A percentile compares a stretch with the other conserved stretches of the same genome.
Conservation (phyloP, 129 eudicot species). For the Chrysanthemum makinoi region DNA sequence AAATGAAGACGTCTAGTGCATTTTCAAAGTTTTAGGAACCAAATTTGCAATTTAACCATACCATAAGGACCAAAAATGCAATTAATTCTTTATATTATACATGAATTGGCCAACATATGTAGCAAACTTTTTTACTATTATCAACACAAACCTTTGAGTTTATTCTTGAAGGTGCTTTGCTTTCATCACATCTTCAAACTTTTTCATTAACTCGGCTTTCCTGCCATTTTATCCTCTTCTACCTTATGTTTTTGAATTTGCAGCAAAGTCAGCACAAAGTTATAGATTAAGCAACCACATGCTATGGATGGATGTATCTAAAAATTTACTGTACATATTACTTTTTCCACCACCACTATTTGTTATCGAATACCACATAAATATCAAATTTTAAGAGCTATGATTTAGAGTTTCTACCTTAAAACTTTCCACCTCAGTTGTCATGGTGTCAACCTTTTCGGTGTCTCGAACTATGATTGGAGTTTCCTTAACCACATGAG, state of each 20-base stretch:
- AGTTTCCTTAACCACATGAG: no score
- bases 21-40: no score
- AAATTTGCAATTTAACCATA: no score
- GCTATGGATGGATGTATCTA: no score
- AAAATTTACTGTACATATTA: no score
- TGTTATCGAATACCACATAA: no score
- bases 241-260: constrained; percentile 51
- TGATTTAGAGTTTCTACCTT: constrained; percentile 46
- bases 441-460: constrained; percentile 53
- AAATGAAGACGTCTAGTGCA: no score
- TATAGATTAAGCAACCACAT: no score
- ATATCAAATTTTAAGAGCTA: no score
- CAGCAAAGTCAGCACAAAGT: constrained; percentile 46
- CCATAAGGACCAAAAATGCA: no score
- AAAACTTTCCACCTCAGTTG: constrained; percentile 73
- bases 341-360: no score
- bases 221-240: constrained; percentile 59
- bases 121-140: not conserved
- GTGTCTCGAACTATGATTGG: no score
- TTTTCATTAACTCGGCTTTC: constrained; percentile 57
- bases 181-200: constrained; percentile 74
- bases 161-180: constrained; percentile 81
- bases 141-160: constrained; percentile 68
- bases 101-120: not conserved
- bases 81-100: not conserved